A percentile compares a stretch with the other conserved stretches of the same genome.
These are phyloP conservation scores for Stachybotrys echinatus DNA, from an alignment of 2,329 filamentous ascomycete species.

Conservation along the genomic window DNA sequence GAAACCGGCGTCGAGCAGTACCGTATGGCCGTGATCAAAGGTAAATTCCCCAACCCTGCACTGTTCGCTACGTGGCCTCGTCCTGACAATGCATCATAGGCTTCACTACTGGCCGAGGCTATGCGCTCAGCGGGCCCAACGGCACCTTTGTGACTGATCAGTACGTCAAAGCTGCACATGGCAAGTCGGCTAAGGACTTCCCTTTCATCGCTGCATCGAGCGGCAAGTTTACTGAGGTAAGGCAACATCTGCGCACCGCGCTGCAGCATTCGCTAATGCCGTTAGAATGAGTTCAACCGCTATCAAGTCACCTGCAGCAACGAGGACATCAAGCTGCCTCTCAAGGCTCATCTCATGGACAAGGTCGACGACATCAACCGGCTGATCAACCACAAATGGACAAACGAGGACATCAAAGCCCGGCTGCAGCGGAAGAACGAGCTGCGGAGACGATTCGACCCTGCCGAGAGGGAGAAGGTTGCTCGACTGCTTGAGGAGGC, in stretches of 20 bases:
- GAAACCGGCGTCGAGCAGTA: conserved; percentile 72
- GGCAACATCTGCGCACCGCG: conserved; percentile 8
- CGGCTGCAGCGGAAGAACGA: conserved; percentile 69
- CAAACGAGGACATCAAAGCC: conserved; percentile 72
- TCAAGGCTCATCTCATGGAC: conserved; percentile 58
- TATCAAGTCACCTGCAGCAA: conserved; percentile 71
- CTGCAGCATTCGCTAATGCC: background rate
- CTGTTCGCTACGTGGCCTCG: background rate
- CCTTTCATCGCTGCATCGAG: conserved; percentile 91
- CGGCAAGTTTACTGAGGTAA: conserved; percentile 73
- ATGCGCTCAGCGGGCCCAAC: conserved; percentile 74
- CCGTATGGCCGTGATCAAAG: conserved; percentile 82
- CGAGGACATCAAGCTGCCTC: conserved; percentile 69
- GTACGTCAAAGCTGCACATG: conserved; percentile 77
- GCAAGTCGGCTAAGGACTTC: conserved; percentile 77
- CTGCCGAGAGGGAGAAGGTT: conserved; percentile 63
- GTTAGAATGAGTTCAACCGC: conserved; percentile 70
- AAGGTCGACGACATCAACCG: conserved; percentile 79
- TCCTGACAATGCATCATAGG: conserved; percentile 46
- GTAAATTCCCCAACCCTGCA: conserved; percentile 38
- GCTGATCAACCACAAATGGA: conserved; percentile 76
- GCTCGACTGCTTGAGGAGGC: conserved; percentile 63
- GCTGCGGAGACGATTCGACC: conserved; percentile 60
- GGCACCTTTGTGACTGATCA: conserved; percentile 78
- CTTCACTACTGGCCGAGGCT: conserved; percentile 74